A percentile compares a stretch with the other conserved stretches of the same genome.
Evolutionary conservation across 2,329 filamentous ascomycete genomes (phyloP).

Genomic region (Akanthomyces muscarius): DNA sequence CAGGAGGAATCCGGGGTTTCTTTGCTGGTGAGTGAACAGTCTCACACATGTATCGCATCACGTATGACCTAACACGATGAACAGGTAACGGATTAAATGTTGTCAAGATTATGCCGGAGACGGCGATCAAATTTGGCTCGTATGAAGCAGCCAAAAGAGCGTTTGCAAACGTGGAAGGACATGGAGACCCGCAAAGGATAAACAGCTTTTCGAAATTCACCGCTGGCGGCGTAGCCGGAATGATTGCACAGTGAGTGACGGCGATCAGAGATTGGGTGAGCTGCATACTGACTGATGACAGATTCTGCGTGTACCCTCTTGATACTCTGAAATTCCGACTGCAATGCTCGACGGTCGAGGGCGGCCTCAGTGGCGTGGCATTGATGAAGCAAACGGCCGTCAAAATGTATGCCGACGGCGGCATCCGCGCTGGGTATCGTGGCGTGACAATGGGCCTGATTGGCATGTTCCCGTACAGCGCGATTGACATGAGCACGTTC

Average conservation of each 20-base stretch:
- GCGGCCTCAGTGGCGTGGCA: slow-evolving; percentile 75
- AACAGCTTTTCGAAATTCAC: slow-evolving; percentile 84
- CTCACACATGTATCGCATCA: not conserved
- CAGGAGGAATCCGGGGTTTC: slow-evolving; percentile 81
- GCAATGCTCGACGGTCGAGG: slow-evolving; percentile 90
- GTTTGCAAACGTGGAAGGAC: slow-evolving; percentile 82
- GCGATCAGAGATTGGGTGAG: not conserved
- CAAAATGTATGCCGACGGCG: slow-evolving; percentile 80
- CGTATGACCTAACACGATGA: slow-evolving; percentile 18
- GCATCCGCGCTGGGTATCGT: slow-evolving; percentile 75
- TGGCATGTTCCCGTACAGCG: slow-evolving; percentile 97
- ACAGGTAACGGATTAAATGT: slow-evolving; percentile 93
- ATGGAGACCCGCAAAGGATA: slow-evolving; percentile 74
- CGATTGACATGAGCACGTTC: slow-evolving; percentile 93
- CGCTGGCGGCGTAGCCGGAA: slow-evolving; percentile 85
- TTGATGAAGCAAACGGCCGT: slow-evolving; percentile 77
- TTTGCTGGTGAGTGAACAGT: slow-evolving; percentile 70
- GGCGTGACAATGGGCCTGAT: slow-evolving; percentile 90
- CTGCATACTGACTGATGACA: slow-evolving; percentile 31
- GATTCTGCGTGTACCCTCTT: slow-evolving; percentile 89
- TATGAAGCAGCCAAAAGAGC: slow-evolving; percentile 93
- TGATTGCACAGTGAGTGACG: slow-evolving; percentile 75
- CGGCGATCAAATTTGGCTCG: slow-evolving; percentile 95
- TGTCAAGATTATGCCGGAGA: slow-evolving; percentile 97
- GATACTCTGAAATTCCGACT: slow-evolving; percentile 80